phyloP scores from a whole-genome alignment of 2,329 filamentous ascomycete genomes.

The Xylaria arbuscula region DNA sequence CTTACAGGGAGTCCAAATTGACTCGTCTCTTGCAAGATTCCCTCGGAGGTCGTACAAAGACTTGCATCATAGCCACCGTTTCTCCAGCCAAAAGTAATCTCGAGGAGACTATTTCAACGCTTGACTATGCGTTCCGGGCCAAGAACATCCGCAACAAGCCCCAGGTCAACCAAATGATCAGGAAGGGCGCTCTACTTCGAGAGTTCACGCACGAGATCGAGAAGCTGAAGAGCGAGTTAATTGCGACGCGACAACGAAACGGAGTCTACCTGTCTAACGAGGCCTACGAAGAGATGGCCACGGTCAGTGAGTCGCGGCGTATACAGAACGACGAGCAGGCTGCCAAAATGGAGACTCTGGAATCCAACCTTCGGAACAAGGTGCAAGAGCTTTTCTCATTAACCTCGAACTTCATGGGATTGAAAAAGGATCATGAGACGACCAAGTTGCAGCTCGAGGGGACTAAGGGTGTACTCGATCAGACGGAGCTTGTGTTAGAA shows the following conservation, averaged over 20 bases:
- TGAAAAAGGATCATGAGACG: conserved; percentile 90
- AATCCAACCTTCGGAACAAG: conserved; percentile 90
- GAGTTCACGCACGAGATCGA: conserved; percentile 96
- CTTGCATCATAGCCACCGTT: conserved; percentile 97
- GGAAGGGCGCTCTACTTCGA: conserved; percentile 89
- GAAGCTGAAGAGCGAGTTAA: conserved; percentile 91
- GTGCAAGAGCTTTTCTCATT: conserved; percentile 90
- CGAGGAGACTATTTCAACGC: conserved; percentile 96
- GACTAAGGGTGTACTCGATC: conserved; percentile 83
- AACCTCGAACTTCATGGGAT: conserved; percentile 84
- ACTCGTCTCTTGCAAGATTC: conserved; percentile 96
- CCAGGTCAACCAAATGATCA: conserved; percentile 90
- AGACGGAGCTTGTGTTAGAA: conserved; percentile 85
- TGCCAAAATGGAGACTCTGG: conserved; percentile 91
- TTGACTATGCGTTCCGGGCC: conserved; percentile 96
- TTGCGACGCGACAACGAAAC: conserved; percentile 91
- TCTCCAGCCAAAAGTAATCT: conserved; percentile 95
- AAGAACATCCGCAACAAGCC: conserved; percentile 99
- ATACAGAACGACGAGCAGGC: conserved; percentile 93
- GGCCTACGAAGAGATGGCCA: conserved; percentile 88
- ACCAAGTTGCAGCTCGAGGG: conserved; percentile 78
- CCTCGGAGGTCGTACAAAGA: conserved; percentile 93
- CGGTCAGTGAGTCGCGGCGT: conserved; percentile 89
- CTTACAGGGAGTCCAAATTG: conserved; percentile 92
- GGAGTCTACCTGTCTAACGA: conserved; percentile 94